These are phyloP conservation scores for Fonsecaea nubica DNA, from an alignment of 2,329 filamentous ascomycete species.

Conservation along the genomic window DNA sequence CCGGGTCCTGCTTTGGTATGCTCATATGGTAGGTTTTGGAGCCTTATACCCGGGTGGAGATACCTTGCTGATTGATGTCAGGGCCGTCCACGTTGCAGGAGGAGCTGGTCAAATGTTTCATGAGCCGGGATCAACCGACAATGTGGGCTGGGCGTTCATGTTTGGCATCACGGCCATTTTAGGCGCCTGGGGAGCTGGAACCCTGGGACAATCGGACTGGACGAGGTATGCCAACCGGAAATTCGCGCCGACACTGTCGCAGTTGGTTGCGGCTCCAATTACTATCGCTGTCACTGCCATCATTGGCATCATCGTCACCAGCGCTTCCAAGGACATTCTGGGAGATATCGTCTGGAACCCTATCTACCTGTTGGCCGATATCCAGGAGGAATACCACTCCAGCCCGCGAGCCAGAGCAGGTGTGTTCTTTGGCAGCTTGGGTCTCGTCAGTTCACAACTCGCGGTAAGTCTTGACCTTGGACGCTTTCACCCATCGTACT, in stretches of 20 bases:
- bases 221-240: conserved; percentile 42
- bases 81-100: conserved; percentile 36
- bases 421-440: conserved; percentile 49
- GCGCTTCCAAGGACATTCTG: conserved; percentile 42
- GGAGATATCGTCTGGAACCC: conserved; percentile 50
- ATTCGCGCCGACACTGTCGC: conserved; percentile 41
- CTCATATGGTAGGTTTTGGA: conserved; percentile 33
- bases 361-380: conserved; percentile 46
- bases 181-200: conserved; percentile 41
- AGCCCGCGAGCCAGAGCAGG: conserved; percentile 47
- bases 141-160: conserved; percentile 39
- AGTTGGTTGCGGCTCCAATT: conserved; percentile 45
- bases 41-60: neutral
- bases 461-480: conserved; percentile 38
- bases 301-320: conserved; percentile 49
- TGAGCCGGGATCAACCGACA: conserved; percentile 28
- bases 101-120: conserved; percentile 39
- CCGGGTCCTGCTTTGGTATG: conserved; percentile 36
- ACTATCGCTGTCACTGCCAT: conserved; percentile 48
- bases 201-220: conserved; percentile 42
- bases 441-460: conserved; percentile 47
- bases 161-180: conserved; percentile 42
- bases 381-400: conserved; percentile 45
- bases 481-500: neutral
- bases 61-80: conserved; percentile 16